Evolutionary conservation across 345 rosid species (phyloP).

Genomic region (Aethionema arabicum): DNA sequence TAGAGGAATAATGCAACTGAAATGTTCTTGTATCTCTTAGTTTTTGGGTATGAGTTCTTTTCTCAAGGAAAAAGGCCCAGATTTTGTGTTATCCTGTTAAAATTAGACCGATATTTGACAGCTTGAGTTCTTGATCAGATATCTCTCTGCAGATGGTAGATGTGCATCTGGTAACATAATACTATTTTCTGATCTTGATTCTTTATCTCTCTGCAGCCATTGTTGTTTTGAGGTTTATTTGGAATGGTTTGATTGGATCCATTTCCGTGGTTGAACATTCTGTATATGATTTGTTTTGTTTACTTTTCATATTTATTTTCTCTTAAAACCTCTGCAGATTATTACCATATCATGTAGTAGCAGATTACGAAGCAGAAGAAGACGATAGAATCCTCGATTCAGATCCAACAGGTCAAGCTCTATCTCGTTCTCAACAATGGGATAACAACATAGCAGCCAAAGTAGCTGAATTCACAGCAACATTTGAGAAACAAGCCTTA

Average conservation of each 20-base stretch:
- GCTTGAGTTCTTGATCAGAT: conserved; percentile 9
- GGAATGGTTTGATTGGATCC: conserved; percentile 1
- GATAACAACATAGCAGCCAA: conserved; percentile 88
- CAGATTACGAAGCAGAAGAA: conserved; percentile 98
- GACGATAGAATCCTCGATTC: conserved; percentile 97
- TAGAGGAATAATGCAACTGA: not conserved
- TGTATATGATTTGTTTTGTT: not conserved
- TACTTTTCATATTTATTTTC: conserved; percentile 21
- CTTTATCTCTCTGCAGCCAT: too few species aligned
- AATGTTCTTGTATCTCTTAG: not conserved
- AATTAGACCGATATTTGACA: not conserved
- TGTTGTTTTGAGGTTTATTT: too few species aligned
- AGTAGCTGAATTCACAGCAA: conserved; percentile 89
- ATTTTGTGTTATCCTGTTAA: conserved; percentile 13
- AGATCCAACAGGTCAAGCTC: conserved; percentile 86
- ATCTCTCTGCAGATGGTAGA: too few species aligned
- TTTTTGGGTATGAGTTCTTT: not conserved
- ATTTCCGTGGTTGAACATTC: conserved; percentile 17
- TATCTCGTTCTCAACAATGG: conserved; percentile 94
- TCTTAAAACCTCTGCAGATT: conserved; percentile 47
- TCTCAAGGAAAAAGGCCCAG: not conserved
- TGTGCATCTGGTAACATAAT: too few species aligned
- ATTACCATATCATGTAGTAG: conserved; percentile 91
- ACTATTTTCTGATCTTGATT: too few species aligned
- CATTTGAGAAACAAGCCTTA: conserved; percentile 93